These are phyloP conservation scores for Pseudogymnoascus sp. DNA, from an alignment of 2,329 filamentous ascomycete genomes.

Conservation along the genomic window DNA sequence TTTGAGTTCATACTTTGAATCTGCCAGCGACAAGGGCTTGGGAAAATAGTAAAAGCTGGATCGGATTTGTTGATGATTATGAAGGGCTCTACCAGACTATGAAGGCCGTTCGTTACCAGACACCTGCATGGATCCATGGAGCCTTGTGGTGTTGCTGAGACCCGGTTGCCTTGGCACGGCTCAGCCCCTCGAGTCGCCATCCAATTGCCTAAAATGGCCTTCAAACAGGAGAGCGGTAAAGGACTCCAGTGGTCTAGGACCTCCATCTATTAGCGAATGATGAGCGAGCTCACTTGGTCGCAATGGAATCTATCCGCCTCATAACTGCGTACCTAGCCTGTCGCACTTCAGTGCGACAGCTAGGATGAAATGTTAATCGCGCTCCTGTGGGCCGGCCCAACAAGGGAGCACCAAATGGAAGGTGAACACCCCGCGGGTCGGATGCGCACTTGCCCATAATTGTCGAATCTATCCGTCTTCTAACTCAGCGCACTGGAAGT, in stretches of 20 bases:
- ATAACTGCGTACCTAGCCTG: too few species aligned
- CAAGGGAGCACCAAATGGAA: too few species aligned
- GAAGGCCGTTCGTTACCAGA: not conserved
- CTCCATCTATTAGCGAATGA: not conserved
- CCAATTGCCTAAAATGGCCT: not conserved
- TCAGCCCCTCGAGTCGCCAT: not conserved
- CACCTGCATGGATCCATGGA: not conserved
- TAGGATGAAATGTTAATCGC: not conserved
- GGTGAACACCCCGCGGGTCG: too few species aligned
- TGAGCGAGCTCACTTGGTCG: not conserved
- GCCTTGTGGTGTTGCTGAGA: not conserved
- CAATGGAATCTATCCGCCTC: not conserved
- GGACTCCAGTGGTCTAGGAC: not conserved
- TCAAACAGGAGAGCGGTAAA: not conserved
- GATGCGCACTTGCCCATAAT: too few species aligned
- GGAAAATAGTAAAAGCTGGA: not conserved
- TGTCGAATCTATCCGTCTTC: too few species aligned
- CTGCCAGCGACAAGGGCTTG: not conserved
- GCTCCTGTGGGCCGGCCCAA: not conserved
- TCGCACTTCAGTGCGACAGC: not conserved
- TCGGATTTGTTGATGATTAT: not conserved
- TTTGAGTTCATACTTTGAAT: not conserved
- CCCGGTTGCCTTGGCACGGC: not conserved
- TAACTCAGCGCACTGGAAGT: too few species aligned
- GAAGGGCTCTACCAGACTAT: not conserved